Evolutionary conservation across 768 basidiomycete genomes (phyloP).

Genomic region (Leccinellum luteum): DNA sequence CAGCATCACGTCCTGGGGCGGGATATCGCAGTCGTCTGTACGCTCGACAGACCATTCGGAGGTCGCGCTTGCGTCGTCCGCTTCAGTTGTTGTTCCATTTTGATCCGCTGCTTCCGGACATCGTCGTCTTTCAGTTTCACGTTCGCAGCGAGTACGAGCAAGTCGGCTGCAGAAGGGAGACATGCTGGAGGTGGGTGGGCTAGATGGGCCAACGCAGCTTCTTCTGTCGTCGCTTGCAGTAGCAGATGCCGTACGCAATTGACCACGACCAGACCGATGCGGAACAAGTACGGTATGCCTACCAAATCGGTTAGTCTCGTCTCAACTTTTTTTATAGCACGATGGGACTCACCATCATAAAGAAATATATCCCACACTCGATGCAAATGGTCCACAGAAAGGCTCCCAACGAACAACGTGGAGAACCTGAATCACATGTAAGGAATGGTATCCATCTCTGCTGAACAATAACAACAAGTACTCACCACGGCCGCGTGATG

Average conservation of each 20-base stretch:
- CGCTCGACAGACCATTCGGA: conserved; percentile 24
- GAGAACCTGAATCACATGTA: conserved; percentile 53
- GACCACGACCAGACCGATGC: conserved; percentile 68
- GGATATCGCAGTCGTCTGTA: conserved; percentile 29
- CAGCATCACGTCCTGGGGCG: conserved; percentile 23
- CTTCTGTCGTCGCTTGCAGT: conserved; percentile 48
- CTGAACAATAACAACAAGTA: background rate
- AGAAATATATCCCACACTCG: conserved; percentile 84
- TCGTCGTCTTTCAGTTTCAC: conserved; percentile 81
- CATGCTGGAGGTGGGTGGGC: conserved; percentile 47
- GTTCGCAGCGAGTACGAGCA: conserved; percentile 58
- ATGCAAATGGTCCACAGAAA: conserved; percentile 64
- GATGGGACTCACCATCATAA: conserved; percentile 62
- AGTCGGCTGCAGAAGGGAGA: conserved; percentile 58
- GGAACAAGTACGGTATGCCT: conserved; percentile 74
- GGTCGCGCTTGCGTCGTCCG: conserved; percentile 46
- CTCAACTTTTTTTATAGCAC: background rate
- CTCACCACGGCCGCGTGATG: conserved; percentile 65
- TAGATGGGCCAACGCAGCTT: conserved; percentile 48
- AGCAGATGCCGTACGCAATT: conserved; percentile 58
- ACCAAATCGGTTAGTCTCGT: conserved; percentile 1
- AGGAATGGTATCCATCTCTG: background rate
- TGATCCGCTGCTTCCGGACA: conserved; percentile 67
- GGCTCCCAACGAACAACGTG: conserved; percentile 62
- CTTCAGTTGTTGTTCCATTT: conserved; percentile 73